Percentiles rank a stretch among this genome's conserved stretches.
These are phyloP conservation scores for Lasiosphaeria miniovina DNA, from an alignment of 495 filamentous ascomycete genomes.

Conservation along the genomic window DNA sequence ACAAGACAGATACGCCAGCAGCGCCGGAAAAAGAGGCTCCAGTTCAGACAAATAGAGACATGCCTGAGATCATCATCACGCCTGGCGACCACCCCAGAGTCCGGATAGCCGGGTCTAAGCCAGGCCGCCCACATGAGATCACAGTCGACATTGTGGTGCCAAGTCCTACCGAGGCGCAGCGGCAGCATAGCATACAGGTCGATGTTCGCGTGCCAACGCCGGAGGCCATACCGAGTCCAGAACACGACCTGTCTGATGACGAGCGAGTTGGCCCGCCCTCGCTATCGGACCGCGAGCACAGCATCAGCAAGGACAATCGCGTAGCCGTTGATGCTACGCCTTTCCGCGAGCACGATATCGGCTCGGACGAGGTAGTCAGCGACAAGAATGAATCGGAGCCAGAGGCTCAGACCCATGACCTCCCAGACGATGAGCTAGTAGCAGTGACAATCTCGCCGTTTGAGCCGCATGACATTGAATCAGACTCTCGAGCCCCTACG, in stretches of 20 bases:
- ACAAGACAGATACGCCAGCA: background rate
- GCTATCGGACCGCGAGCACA: conserved; percentile 9
- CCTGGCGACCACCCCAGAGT: background rate
- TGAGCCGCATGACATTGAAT: conserved; percentile 12
- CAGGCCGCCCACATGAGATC: conserved; percentile 4
- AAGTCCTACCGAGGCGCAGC: conserved; percentile 2
- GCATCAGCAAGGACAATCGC: conserved; percentile 6
- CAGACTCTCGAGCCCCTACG: conserved; percentile 11
- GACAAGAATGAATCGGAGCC: conserved; percentile 6
- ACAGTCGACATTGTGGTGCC: conserved; percentile 10
- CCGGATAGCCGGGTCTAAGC: background rate
- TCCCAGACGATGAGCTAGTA: conserved; percentile 6
- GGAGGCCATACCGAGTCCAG: background rate
- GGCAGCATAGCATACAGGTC: conserved; percentile 2
- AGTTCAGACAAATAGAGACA: background rate
- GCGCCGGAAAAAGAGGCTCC: background rate
- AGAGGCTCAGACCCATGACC: conserved; percentile 2
- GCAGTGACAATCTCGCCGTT: background rate
- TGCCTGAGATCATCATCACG: background rate
- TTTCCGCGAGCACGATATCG: conserved; percentile 1
- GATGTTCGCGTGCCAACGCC: conserved; percentile 5
- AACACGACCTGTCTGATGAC: conserved; percentile 11
- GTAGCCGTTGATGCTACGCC: background rate
- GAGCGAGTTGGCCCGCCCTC: background rate
- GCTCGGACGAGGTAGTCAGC: conserved; percentile 6